These are phyloP conservation scores for Xylaria sp. DNA, from an alignment of 2,329 filamentous ascomycete genomes.

Conservation along the genomic window DNA sequence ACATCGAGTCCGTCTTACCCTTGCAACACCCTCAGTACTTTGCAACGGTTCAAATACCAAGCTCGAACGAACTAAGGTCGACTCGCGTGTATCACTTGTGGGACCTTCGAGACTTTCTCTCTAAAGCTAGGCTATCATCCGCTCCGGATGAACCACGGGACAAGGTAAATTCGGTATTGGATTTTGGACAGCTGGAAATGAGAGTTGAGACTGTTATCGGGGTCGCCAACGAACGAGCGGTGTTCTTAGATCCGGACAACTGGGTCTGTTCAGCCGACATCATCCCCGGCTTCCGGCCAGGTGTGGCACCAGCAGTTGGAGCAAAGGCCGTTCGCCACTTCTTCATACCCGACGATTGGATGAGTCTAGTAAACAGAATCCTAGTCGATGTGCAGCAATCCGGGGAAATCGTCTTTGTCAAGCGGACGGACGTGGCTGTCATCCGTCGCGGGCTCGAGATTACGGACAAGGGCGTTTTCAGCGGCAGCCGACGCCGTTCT, in stretches of 20 bases:
- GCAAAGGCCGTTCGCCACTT: slow-evolving; percentile 8
- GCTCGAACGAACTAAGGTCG: background rate
- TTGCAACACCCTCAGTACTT: background rate
- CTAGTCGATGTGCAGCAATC: slow-evolving; percentile 1
- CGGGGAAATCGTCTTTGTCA: slow-evolving; percentile 17
- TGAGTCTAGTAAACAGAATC: background rate
- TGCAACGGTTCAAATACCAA: background rate
- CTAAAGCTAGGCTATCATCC: background rate
- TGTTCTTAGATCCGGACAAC: slow-evolving; percentile 6
- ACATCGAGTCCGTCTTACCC: background rate
- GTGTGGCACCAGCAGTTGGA: background rate
- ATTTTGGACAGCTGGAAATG: background rate
- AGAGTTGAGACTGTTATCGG: slow-evolving; percentile 6
- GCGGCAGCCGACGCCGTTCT: background rate
- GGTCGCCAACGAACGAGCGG: background rate
- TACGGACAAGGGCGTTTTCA: background rate
- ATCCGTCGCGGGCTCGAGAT: slow-evolving; percentile 17
- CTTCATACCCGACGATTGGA: slow-evolving; percentile 27
- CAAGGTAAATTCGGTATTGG: background rate
- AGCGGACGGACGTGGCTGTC: slow-evolving; percentile 12
- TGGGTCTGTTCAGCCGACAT: slow-evolving; percentile 19
- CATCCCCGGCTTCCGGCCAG: background rate
- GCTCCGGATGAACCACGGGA: background rate
- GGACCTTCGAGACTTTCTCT: slow-evolving; percentile 4
- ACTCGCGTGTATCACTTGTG: background rate